These are phyloP conservation scores for Magnolia sinica DNA, from an alignment of 164 flowering plant species.

Conservation along the genomic window DNA sequence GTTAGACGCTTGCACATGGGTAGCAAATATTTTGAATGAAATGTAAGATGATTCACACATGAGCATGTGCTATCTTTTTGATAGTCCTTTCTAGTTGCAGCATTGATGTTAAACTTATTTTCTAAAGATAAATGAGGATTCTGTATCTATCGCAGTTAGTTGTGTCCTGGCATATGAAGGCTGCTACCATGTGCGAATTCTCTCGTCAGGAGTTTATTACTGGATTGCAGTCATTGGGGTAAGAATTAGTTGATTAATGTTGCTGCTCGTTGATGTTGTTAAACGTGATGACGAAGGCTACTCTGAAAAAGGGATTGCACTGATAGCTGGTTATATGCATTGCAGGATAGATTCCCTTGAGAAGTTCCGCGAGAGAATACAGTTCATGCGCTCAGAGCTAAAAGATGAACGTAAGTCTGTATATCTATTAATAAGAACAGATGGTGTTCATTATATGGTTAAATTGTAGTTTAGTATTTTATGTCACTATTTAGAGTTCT, in stretches of 20 bases:
- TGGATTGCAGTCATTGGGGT: conserved; percentile 92
- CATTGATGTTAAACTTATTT: background rate
- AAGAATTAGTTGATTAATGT: conserved; percentile 10
- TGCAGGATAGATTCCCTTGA: conserved; percentile 93
- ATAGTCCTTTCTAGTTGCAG: background rate
- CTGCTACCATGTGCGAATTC: conserved; percentile 99
- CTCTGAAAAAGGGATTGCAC: background rate
- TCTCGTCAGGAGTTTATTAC: conserved; percentile 88
- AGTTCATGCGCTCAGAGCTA: conserved; percentile 80
- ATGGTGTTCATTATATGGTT: too few relatives aligned
- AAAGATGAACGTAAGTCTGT: conserved; percentile 88
- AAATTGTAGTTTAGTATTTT: too few relatives aligned
- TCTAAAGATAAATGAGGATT: conserved; percentile 1
- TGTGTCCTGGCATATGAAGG: conserved; percentile 99
- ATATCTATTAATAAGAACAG: conserved; percentile 2
- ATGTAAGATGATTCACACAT: background rate
- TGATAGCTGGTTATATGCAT: conserved; percentile 16
- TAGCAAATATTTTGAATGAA: background rate
- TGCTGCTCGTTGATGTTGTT: background rate
- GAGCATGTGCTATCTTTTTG: background rate
- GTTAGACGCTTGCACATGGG: background rate
- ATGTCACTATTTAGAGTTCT: too few relatives aligned
- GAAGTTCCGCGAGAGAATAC: conserved; percentile 80
- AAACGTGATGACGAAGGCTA: background rate
- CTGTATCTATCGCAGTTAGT: conserved; percentile 56